Conservation (phyloP, 108 stramenopile genomes). For the Licmophora abbreviata region DNA sequence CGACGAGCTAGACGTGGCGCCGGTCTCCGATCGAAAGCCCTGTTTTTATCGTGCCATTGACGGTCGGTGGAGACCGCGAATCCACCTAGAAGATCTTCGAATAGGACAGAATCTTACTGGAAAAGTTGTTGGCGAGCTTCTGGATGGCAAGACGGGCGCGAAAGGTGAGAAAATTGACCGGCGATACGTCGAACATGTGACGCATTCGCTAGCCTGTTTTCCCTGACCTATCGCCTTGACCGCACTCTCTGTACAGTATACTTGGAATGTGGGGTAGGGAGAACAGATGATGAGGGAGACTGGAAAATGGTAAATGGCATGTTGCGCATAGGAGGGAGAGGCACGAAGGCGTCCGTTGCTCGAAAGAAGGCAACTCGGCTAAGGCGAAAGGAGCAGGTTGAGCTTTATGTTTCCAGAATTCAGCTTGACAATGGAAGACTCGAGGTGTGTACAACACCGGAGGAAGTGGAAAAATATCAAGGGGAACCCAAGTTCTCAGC, state of each 20-base stretch:
- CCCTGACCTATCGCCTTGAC: not conserved
- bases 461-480: slow-evolving; percentile 20
- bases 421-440: slow-evolving; percentile 40
- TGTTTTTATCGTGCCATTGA: slow-evolving; percentile 18
- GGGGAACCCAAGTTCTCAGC: slow-evolving; percentile 27
- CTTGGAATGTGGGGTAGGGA: slow-evolving; percentile 58
- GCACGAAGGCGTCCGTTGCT: slow-evolving; percentile 41
- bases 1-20: not conserved
- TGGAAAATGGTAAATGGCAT: slow-evolving; percentile 68
- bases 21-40: slow-evolving; percentile 3
- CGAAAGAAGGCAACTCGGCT: slow-evolving; percentile 42
- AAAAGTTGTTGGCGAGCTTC: slow-evolving; percentile 35
- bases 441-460: slow-evolving; percentile 44
- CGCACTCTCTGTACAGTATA: slow-evolving; percentile 22
- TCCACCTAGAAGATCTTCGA: slow-evolving; percentile 34
- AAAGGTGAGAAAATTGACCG: slow-evolving; percentile 18
- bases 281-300: slow-evolving; percentile 14
- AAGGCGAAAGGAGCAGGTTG: slow-evolving; percentile 25
- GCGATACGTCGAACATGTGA: not conserved
- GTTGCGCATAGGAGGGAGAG: slow-evolving; percentile 38
- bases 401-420: slow-evolving; percentile 55
- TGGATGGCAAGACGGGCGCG: slow-evolving; percentile 64
- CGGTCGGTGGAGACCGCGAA: slow-evolving; percentile 46
- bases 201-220: not conserved
- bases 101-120: slow-evolving; percentile 61